Conservation (phyloP, 2,329 filamentous ascomycete genomes). For the Ophiostoma fasciatum region DNA sequence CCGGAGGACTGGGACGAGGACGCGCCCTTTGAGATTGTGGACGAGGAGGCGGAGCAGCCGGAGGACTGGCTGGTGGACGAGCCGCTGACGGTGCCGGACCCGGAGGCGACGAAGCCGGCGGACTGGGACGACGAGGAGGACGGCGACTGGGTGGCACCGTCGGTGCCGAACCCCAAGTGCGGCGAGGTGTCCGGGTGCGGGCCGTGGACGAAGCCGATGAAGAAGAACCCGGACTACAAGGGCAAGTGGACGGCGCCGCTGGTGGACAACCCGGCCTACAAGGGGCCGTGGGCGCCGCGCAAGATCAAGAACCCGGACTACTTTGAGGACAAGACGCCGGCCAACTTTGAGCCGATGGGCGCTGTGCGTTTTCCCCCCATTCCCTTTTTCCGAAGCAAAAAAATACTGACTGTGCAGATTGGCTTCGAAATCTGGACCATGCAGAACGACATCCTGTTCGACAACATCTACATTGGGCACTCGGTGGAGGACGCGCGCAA, state of each 20-base stretch:
- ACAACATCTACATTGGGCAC: conserved; percentile 99
- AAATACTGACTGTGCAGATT: conserved; percentile 46
- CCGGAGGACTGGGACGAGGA: conserved; percentile 99
- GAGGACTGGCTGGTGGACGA: conserved; percentile 95
- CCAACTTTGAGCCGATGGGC: conserved; percentile 96
- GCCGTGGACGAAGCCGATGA: conserved; percentile 81
- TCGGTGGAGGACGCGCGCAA: conserved; percentile 83
- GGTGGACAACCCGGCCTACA: conserved; percentile 97
- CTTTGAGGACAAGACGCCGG: conserved; percentile 92
- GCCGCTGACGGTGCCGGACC: conserved; percentile 69
- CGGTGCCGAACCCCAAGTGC: conserved; percentile 91
- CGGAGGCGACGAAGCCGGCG: conserved; percentile 92
- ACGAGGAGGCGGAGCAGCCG: conserved; percentile 80
- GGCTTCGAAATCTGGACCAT: conserved; percentile 99
- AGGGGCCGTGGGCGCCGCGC: conserved; percentile 83
- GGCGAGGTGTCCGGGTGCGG: conserved; percentile 86
- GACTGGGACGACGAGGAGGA: conserved; percentile 99
- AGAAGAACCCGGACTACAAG: conserved; percentile 94
- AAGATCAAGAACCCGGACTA: conserved; percentile 96
- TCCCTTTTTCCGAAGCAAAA: neutral
- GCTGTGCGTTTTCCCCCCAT: conserved; percentile 52
- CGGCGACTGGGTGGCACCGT: conserved; percentile 88
- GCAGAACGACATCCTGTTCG: conserved; percentile 96
- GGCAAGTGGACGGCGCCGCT: conserved; percentile 91
- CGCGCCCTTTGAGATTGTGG: conserved; percentile 87